phyloP scores from a whole-genome alignment of 2,329 filamentous ascomycete species.

The Sordariomycetes sp. region DNA sequence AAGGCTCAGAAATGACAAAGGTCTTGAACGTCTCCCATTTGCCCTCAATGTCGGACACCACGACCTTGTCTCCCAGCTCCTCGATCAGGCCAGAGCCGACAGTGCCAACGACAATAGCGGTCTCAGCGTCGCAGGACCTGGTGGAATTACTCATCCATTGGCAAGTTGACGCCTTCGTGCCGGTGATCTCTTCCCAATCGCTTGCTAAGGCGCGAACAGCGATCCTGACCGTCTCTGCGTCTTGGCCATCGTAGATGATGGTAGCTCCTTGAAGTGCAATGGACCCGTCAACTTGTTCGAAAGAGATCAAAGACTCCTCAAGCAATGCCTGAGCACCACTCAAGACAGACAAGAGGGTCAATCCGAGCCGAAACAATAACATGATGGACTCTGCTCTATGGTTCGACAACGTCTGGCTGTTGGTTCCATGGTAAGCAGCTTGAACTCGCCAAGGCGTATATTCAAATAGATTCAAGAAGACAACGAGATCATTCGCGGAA shows the following conservation, averaged over 20 bases:
- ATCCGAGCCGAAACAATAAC: too few relatives aligned
- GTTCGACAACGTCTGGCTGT: too few relatives aligned
- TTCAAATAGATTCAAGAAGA: too few relatives aligned
- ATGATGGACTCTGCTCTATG: too few relatives aligned
- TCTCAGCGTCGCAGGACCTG: neutral
- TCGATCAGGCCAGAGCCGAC: conserved; percentile 57
- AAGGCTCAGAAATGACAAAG: conserved; percentile 45
- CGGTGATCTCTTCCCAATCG: neutral
- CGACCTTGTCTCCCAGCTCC: conserved; percentile 39
- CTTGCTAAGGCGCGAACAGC: neutral
- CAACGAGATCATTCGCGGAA: too few relatives aligned
- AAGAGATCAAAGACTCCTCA: neutral
- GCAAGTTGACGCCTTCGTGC: neutral
- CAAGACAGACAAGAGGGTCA: too few relatives aligned
- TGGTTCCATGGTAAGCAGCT: too few relatives aligned
- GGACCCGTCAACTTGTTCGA: neutral
- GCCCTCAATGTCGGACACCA: conserved; percentile 47
- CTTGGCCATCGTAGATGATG: neutral
- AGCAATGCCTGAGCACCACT: too few relatives aligned
- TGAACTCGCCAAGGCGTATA: too few relatives aligned
- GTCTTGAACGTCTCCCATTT: conserved; percentile 64
- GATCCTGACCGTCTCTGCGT: neutral
- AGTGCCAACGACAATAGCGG: conserved; percentile 57
- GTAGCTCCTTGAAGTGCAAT: neutral
- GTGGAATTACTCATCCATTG: neutral